Conservation (phyloP, 2,329 filamentous ascomycete species). For the Cladosporium sp. region DNA sequence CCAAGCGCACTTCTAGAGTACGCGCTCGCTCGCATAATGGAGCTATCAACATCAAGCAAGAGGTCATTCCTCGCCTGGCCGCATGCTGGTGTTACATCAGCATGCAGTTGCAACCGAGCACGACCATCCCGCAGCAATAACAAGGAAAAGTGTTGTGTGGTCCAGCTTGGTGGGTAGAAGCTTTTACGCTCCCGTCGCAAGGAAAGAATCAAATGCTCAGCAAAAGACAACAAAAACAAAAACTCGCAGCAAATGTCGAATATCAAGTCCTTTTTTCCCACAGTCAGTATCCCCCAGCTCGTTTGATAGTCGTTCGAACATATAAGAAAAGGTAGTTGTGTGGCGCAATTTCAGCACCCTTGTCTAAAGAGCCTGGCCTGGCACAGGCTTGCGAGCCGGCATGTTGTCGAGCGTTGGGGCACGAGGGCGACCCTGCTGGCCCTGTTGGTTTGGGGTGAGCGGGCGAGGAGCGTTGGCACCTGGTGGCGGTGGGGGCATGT, state of each 20-base stretch:
- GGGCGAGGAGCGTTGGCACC: constrained; percentile 30
- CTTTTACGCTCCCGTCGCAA: constrained; percentile 4
- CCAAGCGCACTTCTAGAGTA: background rate
- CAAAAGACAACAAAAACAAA: background rate
- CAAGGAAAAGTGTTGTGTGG: constrained; percentile 4
- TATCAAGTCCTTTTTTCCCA: background rate
- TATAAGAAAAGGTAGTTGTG: background rate
- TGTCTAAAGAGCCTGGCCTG: constrained; percentile 40
- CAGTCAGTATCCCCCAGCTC: constrained; percentile 1
- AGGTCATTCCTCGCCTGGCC: background rate
- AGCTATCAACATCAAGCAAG: constrained; percentile 12
- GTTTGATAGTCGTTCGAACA: constrained; percentile 6
- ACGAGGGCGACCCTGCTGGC: constrained; percentile 32
- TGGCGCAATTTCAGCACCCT: background rate
- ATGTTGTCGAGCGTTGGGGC: constrained; percentile 28
- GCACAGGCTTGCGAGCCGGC: constrained; percentile 50
- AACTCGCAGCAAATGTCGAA: background rate
- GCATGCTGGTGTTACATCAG: background rate
- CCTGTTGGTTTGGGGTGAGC: constrained; percentile 27
- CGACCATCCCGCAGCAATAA: background rate
- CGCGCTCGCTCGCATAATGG: background rate
- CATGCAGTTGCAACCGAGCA: background rate
- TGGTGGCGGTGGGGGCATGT: constrained; percentile 34
- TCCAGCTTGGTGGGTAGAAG: constrained; percentile 2
- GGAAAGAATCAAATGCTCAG: constrained; percentile 10